These are phyloP conservation scores for Nothopassalora personata DNA, from an alignment of 2,329 filamentous ascomycete species.

Conservation along the genomic window DNA sequence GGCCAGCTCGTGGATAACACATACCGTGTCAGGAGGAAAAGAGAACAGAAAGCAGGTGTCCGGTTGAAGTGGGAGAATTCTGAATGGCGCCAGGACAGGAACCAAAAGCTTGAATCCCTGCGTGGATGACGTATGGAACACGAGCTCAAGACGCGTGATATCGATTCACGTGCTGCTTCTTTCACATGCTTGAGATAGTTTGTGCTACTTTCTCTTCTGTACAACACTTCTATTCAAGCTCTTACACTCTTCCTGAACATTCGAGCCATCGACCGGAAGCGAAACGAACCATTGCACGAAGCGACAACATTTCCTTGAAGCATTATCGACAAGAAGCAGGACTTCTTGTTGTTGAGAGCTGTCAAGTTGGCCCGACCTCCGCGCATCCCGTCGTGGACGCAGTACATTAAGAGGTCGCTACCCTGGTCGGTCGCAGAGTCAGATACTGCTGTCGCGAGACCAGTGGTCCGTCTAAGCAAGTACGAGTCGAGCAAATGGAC, in stretches of 20 bases:
- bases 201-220: neutral
- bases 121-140: neutral
- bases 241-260: neutral
- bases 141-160: neutral
- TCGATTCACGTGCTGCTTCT: neutral
- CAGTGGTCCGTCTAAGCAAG: constrained; percentile 27
- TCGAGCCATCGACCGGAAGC: neutral
- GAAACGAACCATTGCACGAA: neutral
- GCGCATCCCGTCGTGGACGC: constrained; percentile 29
- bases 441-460: constrained; percentile 14
- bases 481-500: constrained; percentile 28
- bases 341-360: neutral
- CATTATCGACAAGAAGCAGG: neutral
- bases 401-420: constrained; percentile 27
- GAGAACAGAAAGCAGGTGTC: neutral
- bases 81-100: neutral
- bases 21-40: neutral
- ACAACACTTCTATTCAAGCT: neutral
- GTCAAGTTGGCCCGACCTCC: constrained; percentile 32
- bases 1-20: neutral
- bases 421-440: constrained; percentile 24
- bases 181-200: neutral
- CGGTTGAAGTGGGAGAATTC: neutral
- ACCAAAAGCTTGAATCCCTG: neutral
- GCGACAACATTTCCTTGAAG: neutral